Conservation (phyloP, 192 early-diverging fungal species). For the Backusella australiensis region DNA sequence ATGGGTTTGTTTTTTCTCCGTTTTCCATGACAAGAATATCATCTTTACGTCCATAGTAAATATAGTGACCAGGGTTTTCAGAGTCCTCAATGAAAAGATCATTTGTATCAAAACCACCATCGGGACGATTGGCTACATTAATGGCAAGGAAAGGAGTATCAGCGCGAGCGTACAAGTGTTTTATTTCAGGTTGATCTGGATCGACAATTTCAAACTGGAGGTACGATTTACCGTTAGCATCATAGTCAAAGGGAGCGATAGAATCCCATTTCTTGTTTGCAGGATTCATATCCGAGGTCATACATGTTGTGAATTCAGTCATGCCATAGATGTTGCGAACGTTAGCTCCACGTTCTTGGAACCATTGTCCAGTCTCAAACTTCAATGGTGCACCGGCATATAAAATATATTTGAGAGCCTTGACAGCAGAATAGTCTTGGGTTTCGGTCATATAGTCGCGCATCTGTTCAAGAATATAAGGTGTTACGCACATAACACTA, state of each 20-base stretch:
- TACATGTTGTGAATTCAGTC: background rate
- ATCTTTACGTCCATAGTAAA: slow-evolving; percentile 21
- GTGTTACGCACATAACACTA: background rate
- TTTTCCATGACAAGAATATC: slow-evolving; percentile 26
- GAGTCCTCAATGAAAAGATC: slow-evolving; percentile 10
- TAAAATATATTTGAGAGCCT: background rate
- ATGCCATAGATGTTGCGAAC: background rate
- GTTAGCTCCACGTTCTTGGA: background rate
- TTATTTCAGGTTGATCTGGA: background rate
- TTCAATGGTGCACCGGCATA: background rate
- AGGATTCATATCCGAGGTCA: background rate
- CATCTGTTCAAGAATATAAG: background rate
- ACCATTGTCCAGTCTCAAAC: background rate
- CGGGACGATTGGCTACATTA: background rate
- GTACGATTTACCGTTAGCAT: background rate
- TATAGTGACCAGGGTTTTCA: background rate
- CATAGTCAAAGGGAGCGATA: background rate
- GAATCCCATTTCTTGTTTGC: background rate
- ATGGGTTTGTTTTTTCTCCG: slow-evolving; percentile 38
- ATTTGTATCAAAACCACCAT: slow-evolving; percentile 24
- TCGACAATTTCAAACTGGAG: background rate
- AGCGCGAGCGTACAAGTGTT: background rate
- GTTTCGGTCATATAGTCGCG: background rate
- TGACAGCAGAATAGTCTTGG: background rate
- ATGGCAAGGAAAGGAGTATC: slow-evolving; percentile 5